phyloP scores from a whole-genome alignment of 169 alveolate genomes.

The Eimeria praecox region DNA sequence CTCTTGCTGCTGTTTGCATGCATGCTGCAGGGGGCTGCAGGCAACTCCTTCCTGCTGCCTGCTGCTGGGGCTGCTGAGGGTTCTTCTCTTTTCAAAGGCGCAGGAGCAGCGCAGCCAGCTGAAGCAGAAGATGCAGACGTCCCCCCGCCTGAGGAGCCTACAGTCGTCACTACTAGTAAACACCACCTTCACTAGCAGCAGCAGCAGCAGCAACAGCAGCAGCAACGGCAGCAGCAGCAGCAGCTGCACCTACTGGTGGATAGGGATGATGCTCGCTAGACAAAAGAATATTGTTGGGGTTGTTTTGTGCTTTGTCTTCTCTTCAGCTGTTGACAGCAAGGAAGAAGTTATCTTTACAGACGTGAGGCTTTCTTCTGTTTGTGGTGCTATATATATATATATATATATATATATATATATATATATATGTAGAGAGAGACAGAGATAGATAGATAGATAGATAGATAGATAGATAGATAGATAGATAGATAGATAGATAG shows the following conservation, averaged over 20 bases:
- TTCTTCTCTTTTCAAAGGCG: slow-evolving; percentile 47
- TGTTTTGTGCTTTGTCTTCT: neutral
- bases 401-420: no score
- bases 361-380: slow-evolving; percentile 51
- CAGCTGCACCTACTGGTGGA: neutral
- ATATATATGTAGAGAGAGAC: no score
- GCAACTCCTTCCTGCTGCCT: slow-evolving; percentile 61
- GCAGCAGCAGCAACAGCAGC: slow-evolving; percentile 13
- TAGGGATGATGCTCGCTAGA: neutral
- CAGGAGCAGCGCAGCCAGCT: neutral
- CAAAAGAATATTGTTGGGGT: neutral
- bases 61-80: slow-evolving; percentile 40
- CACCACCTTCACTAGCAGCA: neutral
- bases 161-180: slow-evolving; percentile 62
- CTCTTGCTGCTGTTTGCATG: slow-evolving; percentile 1
- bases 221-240: neutral
- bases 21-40: slow-evolving; percentile 50
- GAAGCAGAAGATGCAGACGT: slow-evolving; percentile 57
- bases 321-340: slow-evolving; percentile 64
- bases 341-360: slow-evolving; percentile 72
- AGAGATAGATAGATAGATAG: neutral
- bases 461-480: no score
- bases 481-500: no score
- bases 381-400: neutral
- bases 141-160: slow-evolving; percentile 69